Base-by-base conservation (phyloP, 306 rosid genomes). In the Ziziphus jujuba region DNA sequence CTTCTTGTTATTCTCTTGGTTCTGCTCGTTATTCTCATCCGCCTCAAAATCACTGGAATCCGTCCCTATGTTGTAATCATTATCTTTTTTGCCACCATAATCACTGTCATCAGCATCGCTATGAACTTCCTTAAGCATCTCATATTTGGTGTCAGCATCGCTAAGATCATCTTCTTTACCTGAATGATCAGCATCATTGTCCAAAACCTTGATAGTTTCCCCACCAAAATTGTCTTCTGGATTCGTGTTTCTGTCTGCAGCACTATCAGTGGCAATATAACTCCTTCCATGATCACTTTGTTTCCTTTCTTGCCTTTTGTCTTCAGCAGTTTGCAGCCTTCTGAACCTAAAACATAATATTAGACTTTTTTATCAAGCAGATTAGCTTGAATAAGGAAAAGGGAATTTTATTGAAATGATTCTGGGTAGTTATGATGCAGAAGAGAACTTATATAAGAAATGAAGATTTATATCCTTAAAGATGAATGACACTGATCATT, bases 91-190 rank as follows among this genome's bases (percentile, higher is more conserved):
- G 22, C 56, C 21, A 55, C 64, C 63, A 43, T 23, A 69, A 56
- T 81, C 78, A 12, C 53, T 40, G 4, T 77, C 72, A 52, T 38
- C 59, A 36, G 77, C 82, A 5, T 82, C 87, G 56, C 61, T 55
- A 24, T 57, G 77, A 25, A 56, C 71, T 31, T 76, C 65, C 11
- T 58, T 56, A 21, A 45, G 55, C 62, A 63, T 58, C 21, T 75
- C 79, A 33, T 53, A 62, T 22, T 60, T 47, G 9, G 80, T 71
- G 77, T 73, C 86, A 61, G 77, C 63, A 23, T 79, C 83, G 20
- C 40, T 45, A 11, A 80, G 62, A 35, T 72, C 74, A 23, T 60
- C 76, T 25, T 25, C 38, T 11, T 34, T 47, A 54, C 47, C 70
- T 63, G 83, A 79, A 57, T 34, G 13, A 20, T 34, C 35, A 23